These are phyloP conservation scores for Phytophthora multivora DNA, from an alignment of 352 stramenopile species.

Conservation along the genomic window DNA sequence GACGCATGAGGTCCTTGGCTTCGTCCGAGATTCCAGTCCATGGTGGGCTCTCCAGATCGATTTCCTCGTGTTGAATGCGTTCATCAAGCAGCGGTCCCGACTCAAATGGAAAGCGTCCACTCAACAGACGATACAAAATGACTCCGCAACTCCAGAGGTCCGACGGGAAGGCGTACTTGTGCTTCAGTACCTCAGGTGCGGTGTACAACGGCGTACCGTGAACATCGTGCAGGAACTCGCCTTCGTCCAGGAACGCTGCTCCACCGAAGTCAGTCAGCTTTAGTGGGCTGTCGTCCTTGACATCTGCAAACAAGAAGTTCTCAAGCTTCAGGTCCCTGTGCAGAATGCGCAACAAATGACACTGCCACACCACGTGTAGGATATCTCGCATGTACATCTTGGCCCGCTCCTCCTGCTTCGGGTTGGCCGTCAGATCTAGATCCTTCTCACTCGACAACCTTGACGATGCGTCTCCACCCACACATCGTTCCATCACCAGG, in stretches of 20 bases:
- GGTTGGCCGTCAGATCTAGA: conserved; percentile 10
- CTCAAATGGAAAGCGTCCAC: conserved; percentile 69
- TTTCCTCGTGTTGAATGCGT: conserved; percentile 57
- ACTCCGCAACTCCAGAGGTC: conserved; percentile 84
- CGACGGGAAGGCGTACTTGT: conserved; percentile 68
- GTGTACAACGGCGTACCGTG: conserved; percentile 78
- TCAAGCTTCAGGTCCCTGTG: conserved; percentile 82
- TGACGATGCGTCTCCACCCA: conserved; percentile 61
- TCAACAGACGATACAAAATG: conserved; percentile 74
- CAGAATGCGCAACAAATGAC: conserved; percentile 72
- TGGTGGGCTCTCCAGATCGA: conserved; percentile 54
- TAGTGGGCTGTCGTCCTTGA: conserved; percentile 58
- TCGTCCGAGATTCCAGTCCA: conserved; percentile 63
- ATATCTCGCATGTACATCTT: conserved; percentile 80
- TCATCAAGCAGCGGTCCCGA: conserved; percentile 65
- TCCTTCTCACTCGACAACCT: conserved; percentile 35
- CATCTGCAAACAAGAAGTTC: conserved; percentile 81
- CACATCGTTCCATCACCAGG: conserved; percentile 82
- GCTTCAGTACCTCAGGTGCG: conserved; percentile 66
- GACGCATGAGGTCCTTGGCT: conserved; percentile 56
- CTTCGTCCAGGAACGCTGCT: conserved; percentile 57
- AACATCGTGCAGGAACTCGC: conserved; percentile 48
- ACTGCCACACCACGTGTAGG: conserved; percentile 82
- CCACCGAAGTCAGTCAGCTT: conserved; percentile 85
- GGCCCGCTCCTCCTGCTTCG: conserved; percentile 43